These are phyloP conservation scores for Dothideomycetes sp. DNA, from an alignment of 2,329 filamentous ascomycete genomes.

Conservation along the genomic window DNA sequence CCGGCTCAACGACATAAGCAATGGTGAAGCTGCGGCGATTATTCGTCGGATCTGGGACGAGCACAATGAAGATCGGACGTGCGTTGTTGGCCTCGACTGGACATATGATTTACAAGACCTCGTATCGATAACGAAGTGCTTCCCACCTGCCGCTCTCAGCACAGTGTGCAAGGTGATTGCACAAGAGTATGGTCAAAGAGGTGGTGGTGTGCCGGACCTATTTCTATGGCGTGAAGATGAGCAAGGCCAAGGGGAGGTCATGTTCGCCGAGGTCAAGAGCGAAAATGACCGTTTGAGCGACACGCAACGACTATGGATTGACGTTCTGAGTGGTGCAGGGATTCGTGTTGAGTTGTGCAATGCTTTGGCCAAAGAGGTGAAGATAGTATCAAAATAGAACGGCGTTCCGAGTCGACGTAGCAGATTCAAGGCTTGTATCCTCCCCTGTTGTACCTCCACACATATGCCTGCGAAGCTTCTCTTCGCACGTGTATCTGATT, in stretches of 20 bases:
- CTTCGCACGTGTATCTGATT: no score
- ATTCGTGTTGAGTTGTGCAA: slow-evolving; percentile 73
- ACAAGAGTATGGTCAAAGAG: slow-evolving; percentile 81
- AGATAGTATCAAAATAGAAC: slow-evolving; percentile 9
- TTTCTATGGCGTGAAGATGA: slow-evolving; percentile 62
- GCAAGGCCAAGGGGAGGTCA: slow-evolving; percentile 18
- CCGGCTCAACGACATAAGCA: slow-evolving; percentile 74
- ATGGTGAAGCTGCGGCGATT: slow-evolving; percentile 61
- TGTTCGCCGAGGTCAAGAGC: slow-evolving; percentile 39
- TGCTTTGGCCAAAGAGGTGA: slow-evolving; percentile 48
- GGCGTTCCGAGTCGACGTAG: no score
- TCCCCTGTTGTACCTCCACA: no score
- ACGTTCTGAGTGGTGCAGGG: slow-evolving; percentile 77
- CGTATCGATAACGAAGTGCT: slow-evolving; percentile 66
- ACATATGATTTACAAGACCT: slow-evolving; percentile 71
- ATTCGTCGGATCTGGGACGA: slow-evolving; percentile 57
- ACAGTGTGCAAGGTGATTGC: slow-evolving; percentile 87
- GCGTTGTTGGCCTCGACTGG: slow-evolving; percentile 89
- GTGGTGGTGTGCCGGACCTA: slow-evolving; percentile 82
- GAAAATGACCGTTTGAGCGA: slow-evolving; percentile 87
- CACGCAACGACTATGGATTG: slow-evolving; percentile 93
- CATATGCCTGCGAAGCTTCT: no score
- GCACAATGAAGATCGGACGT: slow-evolving; percentile 62
- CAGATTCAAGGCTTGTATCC: neutral
- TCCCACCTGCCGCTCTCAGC: slow-evolving; percentile 68